phyloP scores from a whole-genome alignment of 768 basidiomycete species.

The Filobasidium floriforme region DNA sequence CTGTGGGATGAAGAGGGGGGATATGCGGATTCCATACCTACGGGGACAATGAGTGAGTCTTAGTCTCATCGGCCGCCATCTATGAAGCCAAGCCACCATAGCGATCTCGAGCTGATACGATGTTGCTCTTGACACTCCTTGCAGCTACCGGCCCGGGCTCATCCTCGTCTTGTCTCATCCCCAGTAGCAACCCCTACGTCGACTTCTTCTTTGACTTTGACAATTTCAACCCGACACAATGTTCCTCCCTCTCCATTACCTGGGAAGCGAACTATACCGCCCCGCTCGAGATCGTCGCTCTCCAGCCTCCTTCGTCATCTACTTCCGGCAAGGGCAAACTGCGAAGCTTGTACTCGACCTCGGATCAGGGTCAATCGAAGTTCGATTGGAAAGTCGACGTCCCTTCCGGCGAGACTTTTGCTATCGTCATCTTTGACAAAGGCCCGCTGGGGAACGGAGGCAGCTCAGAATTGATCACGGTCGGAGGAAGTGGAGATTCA shows the following conservation, averaged over 20 bases:
- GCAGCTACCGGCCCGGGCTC: not conserved
- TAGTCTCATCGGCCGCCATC: too few relatives aligned
- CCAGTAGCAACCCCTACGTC: not conserved
- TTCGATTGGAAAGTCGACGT: conserved; percentile 8
- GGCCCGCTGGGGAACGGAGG: not conserved
- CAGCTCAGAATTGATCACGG: not conserved
- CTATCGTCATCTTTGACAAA: not conserved
- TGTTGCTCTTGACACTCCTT: too few relatives aligned
- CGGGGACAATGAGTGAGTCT: not conserved
- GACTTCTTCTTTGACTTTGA: conserved; percentile 6
- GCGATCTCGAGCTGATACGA: too few relatives aligned
- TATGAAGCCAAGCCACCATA: too few relatives aligned
- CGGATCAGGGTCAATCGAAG: not conserved
- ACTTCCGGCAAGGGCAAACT: not conserved
- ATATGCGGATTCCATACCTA: not conserved
- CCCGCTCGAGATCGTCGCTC: not conserved
- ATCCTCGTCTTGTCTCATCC: conserved; percentile 1
- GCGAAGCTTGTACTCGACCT: not conserved
- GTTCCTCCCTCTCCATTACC: not conserved
- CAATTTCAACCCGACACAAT: not conserved
- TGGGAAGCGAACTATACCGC: not conserved
- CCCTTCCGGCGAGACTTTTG: not conserved
- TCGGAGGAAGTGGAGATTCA: not conserved
- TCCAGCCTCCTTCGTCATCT: not conserved
- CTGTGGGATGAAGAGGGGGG: not conserved